These are phyloP conservation scores for Apiotrichum veenhuisii DNA, from an alignment of 1,284 basidiomycete species.

Conservation along the genomic window DNA sequence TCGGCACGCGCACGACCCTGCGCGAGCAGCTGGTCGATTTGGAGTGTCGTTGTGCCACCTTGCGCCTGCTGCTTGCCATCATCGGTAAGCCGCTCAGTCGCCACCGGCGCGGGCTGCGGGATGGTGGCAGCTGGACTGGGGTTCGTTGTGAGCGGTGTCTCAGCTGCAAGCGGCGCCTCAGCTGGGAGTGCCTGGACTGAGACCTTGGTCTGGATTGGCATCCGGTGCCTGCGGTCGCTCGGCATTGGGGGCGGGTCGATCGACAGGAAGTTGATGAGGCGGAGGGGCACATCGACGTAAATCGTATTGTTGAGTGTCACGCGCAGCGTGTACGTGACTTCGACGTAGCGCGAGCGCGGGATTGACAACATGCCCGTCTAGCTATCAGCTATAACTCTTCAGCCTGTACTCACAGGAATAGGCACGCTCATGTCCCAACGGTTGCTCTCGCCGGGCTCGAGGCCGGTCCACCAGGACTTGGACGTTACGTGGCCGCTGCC, in stretches of 20 bases:
- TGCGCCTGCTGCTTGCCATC: constrained; percentile 13
- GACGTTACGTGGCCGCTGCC: constrained; percentile 66
- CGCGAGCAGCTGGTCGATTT: constrained; percentile 35
- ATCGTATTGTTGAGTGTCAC: constrained; percentile 67
- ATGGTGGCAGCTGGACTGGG: neutral
- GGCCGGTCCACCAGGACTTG: constrained; percentile 82
- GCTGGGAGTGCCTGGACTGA: neutral
- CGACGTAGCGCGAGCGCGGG: constrained; percentile 67
- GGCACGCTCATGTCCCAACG: constrained; percentile 60
- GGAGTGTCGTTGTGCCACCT: constrained; percentile 38
- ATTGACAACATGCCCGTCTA: constrained; percentile 72
- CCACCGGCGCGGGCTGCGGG: neutral
- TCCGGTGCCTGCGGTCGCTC: constrained; percentile 20
- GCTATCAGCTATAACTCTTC: neutral
- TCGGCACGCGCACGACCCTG: constrained; percentile 27
- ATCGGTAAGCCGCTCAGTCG: constrained; percentile 5
- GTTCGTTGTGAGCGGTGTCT: neutral
- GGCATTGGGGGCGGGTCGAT: constrained; percentile 49
- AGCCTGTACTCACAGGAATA: constrained; percentile 62
- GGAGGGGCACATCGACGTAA: constrained; percentile 46
- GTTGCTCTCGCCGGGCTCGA: constrained; percentile 59
- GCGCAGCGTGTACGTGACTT: constrained; percentile 72
- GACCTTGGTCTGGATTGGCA: neutral
- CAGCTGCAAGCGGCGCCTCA: neutral
- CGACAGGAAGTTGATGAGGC: constrained; percentile 48